Evolutionary conservation across 176 grass and related monocot genomes (phyloP), one percentile per base, ranked within the genome.

Genomic region (Ensete glaucum): DNA sequence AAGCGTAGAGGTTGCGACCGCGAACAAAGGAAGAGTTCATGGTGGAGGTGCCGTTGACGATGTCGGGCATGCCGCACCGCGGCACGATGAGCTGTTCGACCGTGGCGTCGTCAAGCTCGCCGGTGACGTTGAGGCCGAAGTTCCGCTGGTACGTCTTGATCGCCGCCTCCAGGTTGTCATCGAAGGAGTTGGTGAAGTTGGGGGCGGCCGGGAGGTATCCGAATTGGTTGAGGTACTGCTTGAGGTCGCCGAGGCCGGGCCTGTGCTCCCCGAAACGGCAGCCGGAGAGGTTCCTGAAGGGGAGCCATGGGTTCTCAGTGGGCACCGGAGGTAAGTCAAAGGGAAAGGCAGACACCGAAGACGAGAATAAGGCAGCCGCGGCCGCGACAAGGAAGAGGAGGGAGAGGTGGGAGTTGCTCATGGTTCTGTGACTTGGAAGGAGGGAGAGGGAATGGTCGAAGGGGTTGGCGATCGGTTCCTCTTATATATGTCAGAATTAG

Each of bases 41-140:
- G 81, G 83, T 69, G 63, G 82, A 89, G 0, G 84, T 91, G 72
- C 85, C 90, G 54, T 98, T 98, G 71, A 91, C 71, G 11, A 98
- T 65, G 74, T 98, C 95, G 0, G 95, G 86, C 63, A 98, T 90
- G 53, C 95, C 95, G 71, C 95, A 98, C 9, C 95, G 90, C 0
- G 95, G 95, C 0, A 70, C 69, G 72, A 93, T 81, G 78, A 98
- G 87, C 87, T 93, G 78, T 8, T 80, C 1, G 2, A 98, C 9
- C 6, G 95, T 98, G 51, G 73, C 0, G 9, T 68, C 49, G 78
- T 98, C 94, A 20, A 98, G 82, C 2, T 34, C 49, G 51, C 94
- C 94, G 1, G 83, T 91, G 67, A 50, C n/a, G 50, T 87, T 64
- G 52, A 98, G 82, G 1, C 86, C 84, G 56, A 98, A 86, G 82